Percentiles rank a stretch among this genome's conserved stretches.
Conservation (phyloP, 805 yeast species). For the Candida golubevii region DNA sequence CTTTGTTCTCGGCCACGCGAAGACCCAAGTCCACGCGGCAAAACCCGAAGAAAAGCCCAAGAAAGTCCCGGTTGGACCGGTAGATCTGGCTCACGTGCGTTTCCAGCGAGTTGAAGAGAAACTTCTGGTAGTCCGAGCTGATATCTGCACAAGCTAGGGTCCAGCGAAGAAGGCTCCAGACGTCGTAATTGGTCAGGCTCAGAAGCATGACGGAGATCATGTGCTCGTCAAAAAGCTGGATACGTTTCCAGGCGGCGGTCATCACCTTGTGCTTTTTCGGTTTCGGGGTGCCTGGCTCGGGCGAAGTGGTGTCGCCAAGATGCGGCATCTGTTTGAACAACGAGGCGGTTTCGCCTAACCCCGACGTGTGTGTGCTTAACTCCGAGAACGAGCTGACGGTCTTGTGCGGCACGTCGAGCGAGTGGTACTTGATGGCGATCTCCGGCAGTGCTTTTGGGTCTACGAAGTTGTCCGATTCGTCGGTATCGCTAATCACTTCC, state of each 20-base stretch:
- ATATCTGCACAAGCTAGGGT: conserved; percentile 32
- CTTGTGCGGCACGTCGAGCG: conserved; percentile 1
- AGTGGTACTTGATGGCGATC: neutral
- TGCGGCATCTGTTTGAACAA: conserved; percentile 20
- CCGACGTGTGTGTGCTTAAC: conserved; percentile 12
- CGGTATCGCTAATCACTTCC: conserved; percentile 24
- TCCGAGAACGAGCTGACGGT: conserved; percentile 12
- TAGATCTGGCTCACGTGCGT: conserved; percentile 25
- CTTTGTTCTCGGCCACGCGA: neutral
- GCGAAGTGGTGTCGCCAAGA: conserved; percentile 12
- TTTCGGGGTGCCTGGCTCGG: conserved; percentile 11
- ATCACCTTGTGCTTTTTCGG: conserved; percentile 3
- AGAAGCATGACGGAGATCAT: conserved; percentile 22
- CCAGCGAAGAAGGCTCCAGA: conserved; percentile 36
- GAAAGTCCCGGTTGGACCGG: conserved; percentile 17
- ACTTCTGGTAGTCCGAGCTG: conserved; percentile 19
- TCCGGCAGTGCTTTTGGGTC: conserved; percentile 1
- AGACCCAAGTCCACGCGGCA: conserved; percentile 9
- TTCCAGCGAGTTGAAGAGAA: conserved; percentile 16
- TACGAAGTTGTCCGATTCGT: conserved; percentile 14
- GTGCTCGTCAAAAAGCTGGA: conserved; percentile 31
- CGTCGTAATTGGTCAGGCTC: conserved; percentile 19
- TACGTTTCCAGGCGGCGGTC: conserved; percentile 3
- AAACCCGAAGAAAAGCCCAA: conserved; percentile 21
- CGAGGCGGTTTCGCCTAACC: conserved; percentile 17